Base-by-base conservation (phyloP, 1,139 yeast species). In the Pichia sp. region DNA sequence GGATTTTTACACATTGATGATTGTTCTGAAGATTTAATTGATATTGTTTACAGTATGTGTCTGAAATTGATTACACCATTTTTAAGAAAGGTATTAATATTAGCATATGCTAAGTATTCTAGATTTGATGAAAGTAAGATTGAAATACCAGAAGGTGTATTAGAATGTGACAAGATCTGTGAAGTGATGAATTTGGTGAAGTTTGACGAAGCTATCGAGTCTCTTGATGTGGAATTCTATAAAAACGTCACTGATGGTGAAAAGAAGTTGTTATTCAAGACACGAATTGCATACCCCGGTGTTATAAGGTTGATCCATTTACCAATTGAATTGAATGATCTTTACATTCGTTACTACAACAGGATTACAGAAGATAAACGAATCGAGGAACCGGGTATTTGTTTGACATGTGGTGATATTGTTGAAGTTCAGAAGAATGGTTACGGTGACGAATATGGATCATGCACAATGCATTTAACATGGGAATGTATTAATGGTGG, bases 321-420 rank as follows among this genome's bases (percentile, higher is more conserved):
- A 15, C 84, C 84, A 0, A 68, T 67, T 14, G 66, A 77, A 48
- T 58, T 79, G 36, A 95, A 89, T 56, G 74, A 72, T 39, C 83
- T 91, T 58, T 87, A 84, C 67, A 76, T 85, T 2, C 72, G 77
- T 31, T 72, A 75, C 49, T 73, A 79, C 50, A 78, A 80, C 56
- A 71, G 70, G 58, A 72, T 73, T 40, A 67, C 68, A 45, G 70
- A 67, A 28, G 59, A 42, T 60, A n/a, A 50, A 8, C 42, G 35
- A 31, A 77, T 76, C 31, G 74, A 77, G 30, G 96, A 90, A 55
- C 95, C 96, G 0, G 96, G 96, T 0, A 71, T 93, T 12, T 93
- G 99, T 60, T 67, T 93, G 46, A 84, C 85, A 55, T 93, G 99
- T 67, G 94, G 91, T 1, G 69, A 71, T 14, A 74, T 84, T 4